These are phyloP conservation scores for Flaveria bidentis DNA, from an alignment of 129 eudicot genomes.

Conservation along the genomic window DNA sequence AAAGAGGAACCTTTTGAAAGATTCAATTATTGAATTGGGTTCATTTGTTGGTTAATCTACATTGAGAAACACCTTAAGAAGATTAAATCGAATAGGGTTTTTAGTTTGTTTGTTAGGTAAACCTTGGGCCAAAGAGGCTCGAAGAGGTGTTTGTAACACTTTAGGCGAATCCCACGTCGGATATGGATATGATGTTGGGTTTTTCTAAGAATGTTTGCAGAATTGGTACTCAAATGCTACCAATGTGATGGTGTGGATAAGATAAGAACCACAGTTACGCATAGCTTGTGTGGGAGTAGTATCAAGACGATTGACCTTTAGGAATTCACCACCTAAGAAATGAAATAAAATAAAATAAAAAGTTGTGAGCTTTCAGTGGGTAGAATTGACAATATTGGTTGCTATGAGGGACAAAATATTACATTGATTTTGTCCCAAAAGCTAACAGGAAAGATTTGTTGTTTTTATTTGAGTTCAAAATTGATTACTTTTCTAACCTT, in stretches of 20 bases:
- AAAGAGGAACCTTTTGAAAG: background rate
- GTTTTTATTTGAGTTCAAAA: background rate
- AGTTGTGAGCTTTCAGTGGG: background rate
- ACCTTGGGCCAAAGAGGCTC: too few species aligned
- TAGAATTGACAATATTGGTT: background rate
- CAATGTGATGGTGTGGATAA: background rate
- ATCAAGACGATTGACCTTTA: background rate
- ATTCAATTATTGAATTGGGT: background rate
- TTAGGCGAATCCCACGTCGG: background rate
- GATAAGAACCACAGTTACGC: background rate
- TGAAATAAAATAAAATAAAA: too few species aligned
- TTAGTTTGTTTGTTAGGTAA: background rate
- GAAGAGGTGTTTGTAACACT: background rate
- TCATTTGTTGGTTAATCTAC: background rate
- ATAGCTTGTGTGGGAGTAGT: background rate
- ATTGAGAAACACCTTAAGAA: background rate
- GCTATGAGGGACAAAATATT: background rate
- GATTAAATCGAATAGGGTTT: background rate
- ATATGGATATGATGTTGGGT: background rate
- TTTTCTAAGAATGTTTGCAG: too few species aligned
- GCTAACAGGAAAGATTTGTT: background rate
- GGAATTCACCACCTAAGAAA: too few species aligned
- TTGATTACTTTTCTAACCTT: background rate
- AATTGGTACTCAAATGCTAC: background rate
- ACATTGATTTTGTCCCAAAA: background rate